Conservation (phyloP, 1,139 yeast species). For the Trichomonascaceae sp. region DNA sequence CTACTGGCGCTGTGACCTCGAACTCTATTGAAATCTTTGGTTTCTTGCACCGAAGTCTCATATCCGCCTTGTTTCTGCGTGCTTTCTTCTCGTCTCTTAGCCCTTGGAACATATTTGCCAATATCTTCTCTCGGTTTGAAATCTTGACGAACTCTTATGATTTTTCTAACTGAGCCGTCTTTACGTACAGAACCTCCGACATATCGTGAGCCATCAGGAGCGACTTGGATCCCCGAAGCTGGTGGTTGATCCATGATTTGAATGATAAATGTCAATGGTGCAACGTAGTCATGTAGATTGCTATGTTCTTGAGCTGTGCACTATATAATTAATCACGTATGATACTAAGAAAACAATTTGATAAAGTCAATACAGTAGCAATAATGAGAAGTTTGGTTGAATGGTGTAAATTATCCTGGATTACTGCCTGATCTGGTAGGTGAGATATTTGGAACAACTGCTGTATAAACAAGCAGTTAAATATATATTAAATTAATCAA, state of each 20-base stretch:
- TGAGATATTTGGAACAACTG: no score
- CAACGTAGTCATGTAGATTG: neutral
- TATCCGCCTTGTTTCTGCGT: neutral
- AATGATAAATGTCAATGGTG: neutral
- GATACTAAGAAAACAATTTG: no score
- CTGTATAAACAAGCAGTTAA: no score
- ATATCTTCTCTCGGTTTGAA: conserved; percentile 36
- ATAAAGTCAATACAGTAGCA: neutral
- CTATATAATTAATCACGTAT: no score
- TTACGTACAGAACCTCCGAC: conserved; percentile 32
- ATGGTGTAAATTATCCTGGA: neutral
- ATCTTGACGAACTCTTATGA: conserved; percentile 36
- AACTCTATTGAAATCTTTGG: neutral
- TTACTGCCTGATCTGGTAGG: no score
- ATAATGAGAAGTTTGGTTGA: neutral
- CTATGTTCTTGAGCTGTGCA: no score
- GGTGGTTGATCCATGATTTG: neutral
- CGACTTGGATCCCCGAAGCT: conserved; percentile 15
- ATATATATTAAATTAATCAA: no score
- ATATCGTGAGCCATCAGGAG: conserved; percentile 23
- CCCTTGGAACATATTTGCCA: conserved; percentile 29
- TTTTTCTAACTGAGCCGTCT: conserved; percentile 37
- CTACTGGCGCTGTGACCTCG: neutral
- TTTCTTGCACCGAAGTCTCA: neutral
- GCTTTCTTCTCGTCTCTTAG: conserved; percentile 13